A percentile compares a stretch with the other conserved stretches of the same genome.
These are phyloP conservation scores for Amphirosellinia nigrospora DNA, from an alignment of 495 filamentous ascomycete species.

Conservation along the genomic window DNA sequence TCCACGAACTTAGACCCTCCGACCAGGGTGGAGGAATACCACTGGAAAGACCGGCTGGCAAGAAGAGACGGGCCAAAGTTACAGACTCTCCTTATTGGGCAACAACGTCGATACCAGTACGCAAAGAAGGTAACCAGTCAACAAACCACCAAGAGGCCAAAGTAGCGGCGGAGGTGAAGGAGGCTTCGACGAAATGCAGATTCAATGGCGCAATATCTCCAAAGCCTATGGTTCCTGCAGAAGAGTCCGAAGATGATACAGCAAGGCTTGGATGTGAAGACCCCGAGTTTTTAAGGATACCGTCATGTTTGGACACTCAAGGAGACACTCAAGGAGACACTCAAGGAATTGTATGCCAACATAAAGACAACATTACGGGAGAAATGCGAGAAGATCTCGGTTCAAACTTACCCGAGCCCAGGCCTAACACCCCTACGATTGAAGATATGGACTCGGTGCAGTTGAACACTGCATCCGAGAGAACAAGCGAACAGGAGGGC, in stretches of 20 bases:
- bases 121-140: neutral
- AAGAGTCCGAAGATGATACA: neutral
- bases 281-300: neutral
- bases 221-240: neutral
- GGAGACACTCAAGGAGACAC: neutral
- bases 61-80: neutral
- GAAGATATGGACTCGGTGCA: neutral
- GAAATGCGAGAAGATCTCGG: neutral
- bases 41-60: neutral
- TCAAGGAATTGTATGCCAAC: neutral
- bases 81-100: slow-evolving; percentile 18
- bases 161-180: neutral
- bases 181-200: neutral
- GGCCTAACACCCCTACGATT: neutral
- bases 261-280: neutral
- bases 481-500: neutral
- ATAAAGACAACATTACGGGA: neutral
- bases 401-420: too few species aligned
- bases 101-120: neutral
- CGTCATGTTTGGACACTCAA: neutral
- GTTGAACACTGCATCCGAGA: neutral
- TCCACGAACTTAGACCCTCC: neutral
- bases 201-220: neutral
- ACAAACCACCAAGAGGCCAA: neutral
- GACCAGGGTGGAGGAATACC: neutral